phyloP scores from a whole-genome alignment of 768 basidiomycete species.

The Lactarius vividus region DNA sequence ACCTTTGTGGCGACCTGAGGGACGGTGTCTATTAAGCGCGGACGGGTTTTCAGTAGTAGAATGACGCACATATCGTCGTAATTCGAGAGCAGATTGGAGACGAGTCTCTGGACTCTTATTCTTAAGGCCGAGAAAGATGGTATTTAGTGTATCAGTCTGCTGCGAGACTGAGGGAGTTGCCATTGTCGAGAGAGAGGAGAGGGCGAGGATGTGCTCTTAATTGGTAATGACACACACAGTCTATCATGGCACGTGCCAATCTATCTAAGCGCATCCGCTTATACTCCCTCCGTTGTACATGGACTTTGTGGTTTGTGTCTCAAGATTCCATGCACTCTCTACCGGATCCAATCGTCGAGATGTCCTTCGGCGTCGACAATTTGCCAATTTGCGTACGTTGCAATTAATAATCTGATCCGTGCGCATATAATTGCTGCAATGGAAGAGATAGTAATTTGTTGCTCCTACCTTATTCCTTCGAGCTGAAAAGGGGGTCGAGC shows the following conservation, averaged over 20 bases:
- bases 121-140: slow-evolving; percentile 66
- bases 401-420: too few relatives aligned
- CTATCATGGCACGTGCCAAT: background rate
- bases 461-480: too few relatives aligned
- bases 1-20: slow-evolving; percentile 67
- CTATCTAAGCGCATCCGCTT: too few relatives aligned
- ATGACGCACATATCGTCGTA: slow-evolving; percentile 67
- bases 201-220: background rate
- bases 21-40: slow-evolving; percentile 14
- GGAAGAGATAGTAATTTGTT: too few relatives aligned
- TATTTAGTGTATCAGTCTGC: slow-evolving; percentile 59
- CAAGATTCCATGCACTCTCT: background rate
- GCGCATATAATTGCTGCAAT: background rate
- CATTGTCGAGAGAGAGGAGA: slow-evolving; percentile 41
- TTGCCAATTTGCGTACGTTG: too few relatives aligned
- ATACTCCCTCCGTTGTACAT: too few relatives aligned
- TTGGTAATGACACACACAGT: too few relatives aligned
- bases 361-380: too few relatives aligned
- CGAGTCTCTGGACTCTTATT: slow-evolving; percentile 64
- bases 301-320: too few relatives aligned
- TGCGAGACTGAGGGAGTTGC: slow-evolving; percentile 55
- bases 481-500: too few relatives aligned
- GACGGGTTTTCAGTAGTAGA: background rate
- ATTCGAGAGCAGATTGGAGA: slow-evolving; percentile 63
- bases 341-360: background rate